Evolutionary conservation across 2,329 filamentous ascomycete species (phyloP), one percentile per base, ranked within the genome.

Genomic region (Hysterium pulicare): DNA sequence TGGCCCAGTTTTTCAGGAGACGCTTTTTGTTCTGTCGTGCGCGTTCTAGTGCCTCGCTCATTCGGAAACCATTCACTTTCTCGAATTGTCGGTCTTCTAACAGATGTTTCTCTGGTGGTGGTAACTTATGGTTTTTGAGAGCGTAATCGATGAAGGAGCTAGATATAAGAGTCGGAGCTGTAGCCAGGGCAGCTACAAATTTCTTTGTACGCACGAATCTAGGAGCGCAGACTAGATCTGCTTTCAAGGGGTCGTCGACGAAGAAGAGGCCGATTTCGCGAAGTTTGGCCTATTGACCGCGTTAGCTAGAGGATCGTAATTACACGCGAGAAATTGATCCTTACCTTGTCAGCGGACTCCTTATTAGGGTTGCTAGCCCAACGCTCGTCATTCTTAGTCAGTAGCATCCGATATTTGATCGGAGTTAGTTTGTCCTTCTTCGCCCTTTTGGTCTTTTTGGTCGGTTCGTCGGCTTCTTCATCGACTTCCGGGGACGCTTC

Each of bases 171-270:
- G 79, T 77, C 0, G 90, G 88, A 0, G 87, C 90, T 45, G 82
- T 83, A 15, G 93, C 90, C 21, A 98, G 72, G 10, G 90, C 89
- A 47, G 84, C 86, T 38, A 97, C 83, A 61, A 98, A 98, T 61
- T 98, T 98, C 62, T 88, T 83, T 0, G 93, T 98, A 28, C 93
- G 85, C 24, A 96, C 81, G 47, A 97, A 82, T 32, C 82, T 79
- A 1, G 91, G 93, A 3, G 91, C 91, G 24, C 89, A 90, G 9
- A 98, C 79, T 62, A 95, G 87, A 55, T 91, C 87, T 62, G 88
- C 93, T 33, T 81, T 77, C 36, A 80, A 78, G 20, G 82, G 82
- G 58, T 95, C 87, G 54, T 84, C 77, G 4, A 88, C 85, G 17
- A 95, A 80, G 52, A 83, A 76, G 42, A 98, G 87, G 6, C 93